Conservation (phyloP, 495 filamentous ascomycete genomes). For the Hapsidospora chrysogenum region DNA sequence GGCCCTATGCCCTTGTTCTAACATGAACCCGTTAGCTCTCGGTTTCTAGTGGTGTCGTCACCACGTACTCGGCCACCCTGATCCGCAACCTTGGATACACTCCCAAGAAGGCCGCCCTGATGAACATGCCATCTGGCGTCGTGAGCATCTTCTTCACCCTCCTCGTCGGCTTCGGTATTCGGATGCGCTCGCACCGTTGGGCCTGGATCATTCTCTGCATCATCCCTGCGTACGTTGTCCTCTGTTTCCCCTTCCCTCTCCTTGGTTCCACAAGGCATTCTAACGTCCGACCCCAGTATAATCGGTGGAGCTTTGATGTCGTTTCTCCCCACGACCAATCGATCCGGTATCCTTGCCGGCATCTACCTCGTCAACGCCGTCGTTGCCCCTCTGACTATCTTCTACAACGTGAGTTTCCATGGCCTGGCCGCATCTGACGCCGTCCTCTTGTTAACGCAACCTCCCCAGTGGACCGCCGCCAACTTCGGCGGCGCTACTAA, state of each 20-base stretch:
- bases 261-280: neutral
- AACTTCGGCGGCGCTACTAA: conserved; percentile 21
- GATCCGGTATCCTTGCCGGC: conserved; percentile 36
- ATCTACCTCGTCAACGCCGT: conserved; percentile 50
- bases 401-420: conserved; percentile 17
- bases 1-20: neutral
- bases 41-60: conserved; percentile 41
- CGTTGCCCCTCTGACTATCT: conserved; percentile 28
- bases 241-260: neutral
- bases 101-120: conserved; percentile 34
- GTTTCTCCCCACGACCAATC: conserved; percentile 29
- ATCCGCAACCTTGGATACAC: conserved; percentile 39
- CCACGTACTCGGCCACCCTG: conserved; percentile 43
- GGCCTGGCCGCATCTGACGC: neutral
- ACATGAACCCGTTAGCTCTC: conserved; percentile 10
- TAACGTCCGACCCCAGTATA: conserved; percentile 13
- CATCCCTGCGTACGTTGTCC: conserved; percentile 14
- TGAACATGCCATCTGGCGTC: conserved; percentile 42
- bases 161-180: conserved; percentile 27
- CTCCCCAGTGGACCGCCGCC: conserved; percentile 15
- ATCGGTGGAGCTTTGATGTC: conserved; percentile 44
- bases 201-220: conserved; percentile 17
- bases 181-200: conserved; percentile 16
- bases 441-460: neutral
- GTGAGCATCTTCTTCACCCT: conserved; percentile 38